Evolutionary conservation across 192 early-diverging fungal genomes (phyloP).

Genomic region (Ambispora gerdemannii): DNA sequence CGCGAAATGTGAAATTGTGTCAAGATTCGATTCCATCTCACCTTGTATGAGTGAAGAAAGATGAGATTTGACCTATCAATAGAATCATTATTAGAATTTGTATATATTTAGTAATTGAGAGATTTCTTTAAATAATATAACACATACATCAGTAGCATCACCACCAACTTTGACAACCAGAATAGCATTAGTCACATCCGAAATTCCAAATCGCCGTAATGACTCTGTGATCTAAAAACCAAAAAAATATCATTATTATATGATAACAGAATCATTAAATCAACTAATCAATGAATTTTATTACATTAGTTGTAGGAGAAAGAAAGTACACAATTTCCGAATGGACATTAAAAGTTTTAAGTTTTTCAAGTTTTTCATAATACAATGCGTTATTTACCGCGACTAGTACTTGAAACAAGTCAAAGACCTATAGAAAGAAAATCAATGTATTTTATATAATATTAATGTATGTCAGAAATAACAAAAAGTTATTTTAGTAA

Average conservation of each 20-base stretch:
- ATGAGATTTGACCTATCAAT: neutral
- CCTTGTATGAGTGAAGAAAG: slow-evolving; percentile 20
- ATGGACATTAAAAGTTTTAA: slow-evolving; percentile 53
- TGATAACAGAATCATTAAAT: slow-evolving; percentile 27
- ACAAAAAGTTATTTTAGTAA: neutral
- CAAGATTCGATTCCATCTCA: slow-evolving; percentile 30
- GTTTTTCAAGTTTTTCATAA: slow-evolving; percentile 41
- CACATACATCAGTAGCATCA: slow-evolving; percentile 33
- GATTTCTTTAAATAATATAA: neutral
- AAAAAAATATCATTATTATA: neutral
- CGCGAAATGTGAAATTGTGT: slow-evolving; percentile 36
- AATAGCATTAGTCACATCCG: slow-evolving; percentile 43
- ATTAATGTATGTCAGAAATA: neutral
- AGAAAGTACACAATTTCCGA: slow-evolving; percentile 61
- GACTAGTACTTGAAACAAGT: slow-evolving; percentile 47
- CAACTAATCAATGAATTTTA: neutral
- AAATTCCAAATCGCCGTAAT: slow-evolving; percentile 48
- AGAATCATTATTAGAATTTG: neutral
- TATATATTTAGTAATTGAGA: neutral
- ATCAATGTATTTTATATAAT: neutral
- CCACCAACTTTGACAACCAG: slow-evolving; percentile 50
- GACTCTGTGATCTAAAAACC: slow-evolving; percentile 57
- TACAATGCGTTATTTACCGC: slow-evolving; percentile 52
- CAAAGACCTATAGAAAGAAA: slow-evolving; percentile 41
- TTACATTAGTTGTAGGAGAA: slow-evolving; percentile 53